Base-by-base conservation (phyloP, 805 yeast species). In the Ogataea minuta region DNA sequence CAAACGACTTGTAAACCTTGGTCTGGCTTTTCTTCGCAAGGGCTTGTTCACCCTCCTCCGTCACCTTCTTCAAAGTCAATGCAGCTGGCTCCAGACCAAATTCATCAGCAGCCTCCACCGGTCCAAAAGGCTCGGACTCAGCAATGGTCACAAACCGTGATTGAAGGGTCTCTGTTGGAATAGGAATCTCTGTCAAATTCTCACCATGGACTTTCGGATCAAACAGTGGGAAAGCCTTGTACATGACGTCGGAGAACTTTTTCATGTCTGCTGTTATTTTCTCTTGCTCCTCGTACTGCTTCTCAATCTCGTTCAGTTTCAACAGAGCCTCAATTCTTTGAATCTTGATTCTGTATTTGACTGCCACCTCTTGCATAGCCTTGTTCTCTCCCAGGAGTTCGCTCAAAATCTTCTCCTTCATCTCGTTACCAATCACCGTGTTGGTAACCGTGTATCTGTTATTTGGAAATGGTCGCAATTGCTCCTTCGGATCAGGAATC, bases 71-170 rank as follows among this genome's bases (percentile, higher is more conserved):
- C 52, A 90, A 71, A 3, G 93, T 84, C 25, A 72, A 78, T 33
- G 79, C 76, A 20, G 98, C 97, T n/a, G 96, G 95, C 60, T 86
- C 90, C 48, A 91, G 71, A 29, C 75, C 89, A 48, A 87, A 77
- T 27, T 84, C 76, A 41, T 79, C 70, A 34, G 99, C 96, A 10
- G 99, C 97, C 58, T 93, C 98, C 5, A 89, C 74, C 4, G 97
- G 95, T 6, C 96, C 96, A 60, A 91, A 90, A 8, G 96, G 95
- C 67, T 89, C 95, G 19, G 89, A 81, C 66, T 91, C 99, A 8
- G 96, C 91, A 60, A 91, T 81, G 9, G 95, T 84, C 58, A 87
- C 65, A 69, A 90, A 90, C 49, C 91, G 72, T 48, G 95, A 87
- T 48, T 79, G 79, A 47, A 82, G 70, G 2, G 95, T 84, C 64